These are phyloP conservation scores for Sporothrix protearum DNA, from an alignment of 2,329 filamentous ascomycete species.

Conservation along the genomic window DNA sequence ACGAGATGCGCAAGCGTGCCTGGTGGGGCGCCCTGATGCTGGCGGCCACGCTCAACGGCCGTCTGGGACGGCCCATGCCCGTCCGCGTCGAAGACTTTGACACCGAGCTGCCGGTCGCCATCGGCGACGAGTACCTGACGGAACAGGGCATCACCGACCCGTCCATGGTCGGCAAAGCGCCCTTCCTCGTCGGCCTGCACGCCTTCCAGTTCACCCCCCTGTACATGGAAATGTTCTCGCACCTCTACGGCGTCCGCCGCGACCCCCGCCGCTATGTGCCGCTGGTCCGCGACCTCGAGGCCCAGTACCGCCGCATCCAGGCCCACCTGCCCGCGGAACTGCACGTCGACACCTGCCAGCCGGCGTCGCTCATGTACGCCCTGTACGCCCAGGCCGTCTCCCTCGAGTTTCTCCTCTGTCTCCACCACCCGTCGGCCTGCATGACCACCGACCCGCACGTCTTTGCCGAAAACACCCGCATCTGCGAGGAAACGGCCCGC, in stretches of 20 bases:
- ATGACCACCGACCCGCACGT: conserved; percentile 52
- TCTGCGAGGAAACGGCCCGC: conserved; percentile 63
- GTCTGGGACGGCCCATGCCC: conserved; percentile 73
- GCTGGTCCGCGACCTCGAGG: conserved; percentile 63
- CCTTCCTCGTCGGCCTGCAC: conserved; percentile 63
- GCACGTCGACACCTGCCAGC: conserved; percentile 43
- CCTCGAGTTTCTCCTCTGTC: conserved; percentile 56
- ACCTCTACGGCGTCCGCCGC: conserved; percentile 67
- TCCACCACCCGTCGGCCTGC: conserved; percentile 60
- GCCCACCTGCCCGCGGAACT: conserved; percentile 62
- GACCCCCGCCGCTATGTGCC: conserved; percentile 61
- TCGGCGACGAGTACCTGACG: conserved; percentile 67
- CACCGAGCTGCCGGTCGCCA: conserved; percentile 67
- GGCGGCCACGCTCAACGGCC: conserved; percentile 66
- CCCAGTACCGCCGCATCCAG: conserved; percentile 60
- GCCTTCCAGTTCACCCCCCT: conserved; percentile 63
- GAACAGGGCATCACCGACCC: conserved; percentile 58
- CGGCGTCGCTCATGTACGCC: conserved; percentile 48
- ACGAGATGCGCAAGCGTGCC: conserved; percentile 72
- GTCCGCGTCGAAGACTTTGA: conserved; percentile 73
- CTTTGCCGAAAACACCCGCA: conserved; percentile 59
- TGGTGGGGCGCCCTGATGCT: conserved; percentile 72
- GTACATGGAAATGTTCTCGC: conserved; percentile 70
- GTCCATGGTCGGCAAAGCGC: conserved; percentile 43
- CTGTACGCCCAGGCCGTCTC: conserved; percentile 53